These are phyloP conservation scores for Bromus sterilis DNA, from an alignment of 176 grass and related monocot species.

Conservation along the genomic window DNA sequence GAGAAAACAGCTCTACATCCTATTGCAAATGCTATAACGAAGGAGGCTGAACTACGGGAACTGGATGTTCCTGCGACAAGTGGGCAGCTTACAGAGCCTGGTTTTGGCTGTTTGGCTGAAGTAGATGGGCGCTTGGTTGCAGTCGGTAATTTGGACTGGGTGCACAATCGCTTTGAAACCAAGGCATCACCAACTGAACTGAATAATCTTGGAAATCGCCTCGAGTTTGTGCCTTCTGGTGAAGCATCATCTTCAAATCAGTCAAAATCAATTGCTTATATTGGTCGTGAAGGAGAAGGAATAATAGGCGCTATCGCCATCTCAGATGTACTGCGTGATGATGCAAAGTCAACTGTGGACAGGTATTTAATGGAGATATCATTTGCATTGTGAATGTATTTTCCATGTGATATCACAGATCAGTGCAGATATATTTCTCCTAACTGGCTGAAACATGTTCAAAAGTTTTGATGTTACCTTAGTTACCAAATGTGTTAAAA, in stretches of 20 bases:
- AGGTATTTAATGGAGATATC: slow-evolving; percentile 44
- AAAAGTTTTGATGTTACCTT: background rate
- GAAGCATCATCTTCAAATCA: slow-evolving; percentile 48
- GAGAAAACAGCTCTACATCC: slow-evolving; percentile 93
- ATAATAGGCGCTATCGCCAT: slow-evolving; percentile 86
- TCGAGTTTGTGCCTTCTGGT: slow-evolving; percentile 39
- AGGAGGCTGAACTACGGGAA: slow-evolving; percentile 63
- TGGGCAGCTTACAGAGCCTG: slow-evolving; percentile 82
- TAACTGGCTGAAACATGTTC: background rate
- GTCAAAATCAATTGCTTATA: slow-evolving; percentile 81
- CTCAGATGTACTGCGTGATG: slow-evolving; percentile 81
- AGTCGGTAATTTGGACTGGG: slow-evolving; percentile 82
- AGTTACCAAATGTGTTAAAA: background rate
- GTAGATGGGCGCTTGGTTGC: slow-evolving; percentile 85
- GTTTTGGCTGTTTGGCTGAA: slow-evolving; percentile 94
- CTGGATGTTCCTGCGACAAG: slow-evolving; percentile 63
- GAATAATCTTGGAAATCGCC: slow-evolving; percentile 42
- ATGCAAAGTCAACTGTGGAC: slow-evolving; percentile 61
- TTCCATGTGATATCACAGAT: background rate
- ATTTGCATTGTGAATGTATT: slow-evolving; percentile 14
- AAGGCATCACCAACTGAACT: slow-evolving; percentile 45
- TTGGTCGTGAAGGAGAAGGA: slow-evolving; percentile 86
- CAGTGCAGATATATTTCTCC: background rate
- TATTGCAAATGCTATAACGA: slow-evolving; percentile 88
- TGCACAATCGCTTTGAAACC: slow-evolving; percentile 64